Evolutionary conservation across 140 eudicot species (phyloP).

Genomic region (Flaveria floridana): DNA sequence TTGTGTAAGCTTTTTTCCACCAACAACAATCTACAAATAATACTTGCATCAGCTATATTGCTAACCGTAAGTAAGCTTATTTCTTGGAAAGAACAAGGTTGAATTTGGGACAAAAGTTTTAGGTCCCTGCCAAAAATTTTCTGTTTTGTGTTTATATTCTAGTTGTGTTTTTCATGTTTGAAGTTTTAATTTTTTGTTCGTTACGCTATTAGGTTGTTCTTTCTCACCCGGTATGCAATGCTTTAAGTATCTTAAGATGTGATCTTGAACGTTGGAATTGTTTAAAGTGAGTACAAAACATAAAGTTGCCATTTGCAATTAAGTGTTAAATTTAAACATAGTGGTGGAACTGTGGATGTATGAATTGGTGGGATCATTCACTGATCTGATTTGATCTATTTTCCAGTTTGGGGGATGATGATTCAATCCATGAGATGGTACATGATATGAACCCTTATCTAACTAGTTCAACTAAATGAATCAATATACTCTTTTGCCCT

Average conservation of each 20-base stretch:
- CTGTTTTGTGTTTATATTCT: neutral
- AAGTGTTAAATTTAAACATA: conserved; percentile 1
- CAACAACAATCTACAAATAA: too few relatives aligned
- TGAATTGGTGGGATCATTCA: conserved; percentile 5
- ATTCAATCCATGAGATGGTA: neutral
- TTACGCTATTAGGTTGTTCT: neutral
- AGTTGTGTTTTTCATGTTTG: conserved; percentile 5
- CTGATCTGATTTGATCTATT: conserved; percentile 22
- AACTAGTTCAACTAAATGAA: conserved; percentile 7
- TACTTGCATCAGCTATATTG: too few relatives aligned
- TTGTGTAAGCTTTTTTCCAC: too few relatives aligned
- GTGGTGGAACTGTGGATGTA: conserved; percentile 18
- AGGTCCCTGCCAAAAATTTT: neutral
- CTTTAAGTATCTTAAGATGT: neutral
- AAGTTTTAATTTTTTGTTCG: conserved; percentile 9
- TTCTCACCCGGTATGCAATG: conserved; percentile 11
- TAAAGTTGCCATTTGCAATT: neutral
- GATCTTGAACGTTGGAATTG: conserved; percentile 18
- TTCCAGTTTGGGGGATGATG: neutral
- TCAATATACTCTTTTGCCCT: neutral
- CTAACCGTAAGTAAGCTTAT: too few relatives aligned
- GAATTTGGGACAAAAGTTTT: neutral
- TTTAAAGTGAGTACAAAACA: conserved; percentile 19
- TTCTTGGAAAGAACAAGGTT: too few relatives aligned
- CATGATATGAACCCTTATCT: conserved; percentile 18